These are phyloP conservation scores for Leptographium lundbergii DNA, from an alignment of 2,329 filamentous ascomycete genomes.

Conservation along the genomic window DNA sequence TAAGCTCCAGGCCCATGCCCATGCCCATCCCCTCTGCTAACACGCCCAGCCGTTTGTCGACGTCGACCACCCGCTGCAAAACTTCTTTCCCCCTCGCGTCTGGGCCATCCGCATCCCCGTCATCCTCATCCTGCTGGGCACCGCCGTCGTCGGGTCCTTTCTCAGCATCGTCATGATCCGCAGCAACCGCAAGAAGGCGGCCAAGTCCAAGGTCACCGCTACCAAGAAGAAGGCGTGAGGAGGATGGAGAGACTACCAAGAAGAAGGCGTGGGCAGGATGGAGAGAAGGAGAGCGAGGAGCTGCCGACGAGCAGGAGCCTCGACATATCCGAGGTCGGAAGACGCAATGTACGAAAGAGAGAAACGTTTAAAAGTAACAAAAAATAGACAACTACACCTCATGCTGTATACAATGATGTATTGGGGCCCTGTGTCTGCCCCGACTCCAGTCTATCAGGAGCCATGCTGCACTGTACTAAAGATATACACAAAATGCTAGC, in stretches of 20 bases:
- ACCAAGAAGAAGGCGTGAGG: conserved; percentile 68
- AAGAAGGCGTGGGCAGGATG: conserved; percentile 54
- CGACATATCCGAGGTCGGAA: too few relatives aligned
- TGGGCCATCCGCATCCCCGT: conserved; percentile 99
- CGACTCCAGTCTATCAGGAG: background rate
- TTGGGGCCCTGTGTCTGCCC: background rate
- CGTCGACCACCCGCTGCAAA: conserved; percentile 81
- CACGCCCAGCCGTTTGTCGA: conserved; percentile 80
- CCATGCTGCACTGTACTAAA: background rate
- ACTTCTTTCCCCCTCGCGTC: conserved; percentile 89
- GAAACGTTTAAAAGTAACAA: background rate
- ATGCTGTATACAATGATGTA: background rate
- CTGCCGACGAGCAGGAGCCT: too few relatives aligned
- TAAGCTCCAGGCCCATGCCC: conserved; percentile 35
- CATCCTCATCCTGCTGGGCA: conserved; percentile 84
- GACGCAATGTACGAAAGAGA: too few relatives aligned
- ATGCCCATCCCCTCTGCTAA: background rate
- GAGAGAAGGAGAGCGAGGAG: background rate
- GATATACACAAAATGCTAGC: background rate
- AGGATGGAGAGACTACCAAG: conserved; percentile 30
- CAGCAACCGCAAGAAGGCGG: conserved; percentile 94
- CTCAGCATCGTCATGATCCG: conserved; percentile 96
- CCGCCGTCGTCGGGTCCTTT: conserved; percentile 91
- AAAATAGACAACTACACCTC: background rate
- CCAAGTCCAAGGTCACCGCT: conserved; percentile 69